These are phyloP conservation scores for Lentinus polychrous DNA, from an alignment of 1,284 basidiomycete genomes.

Conservation along the genomic window DNA sequence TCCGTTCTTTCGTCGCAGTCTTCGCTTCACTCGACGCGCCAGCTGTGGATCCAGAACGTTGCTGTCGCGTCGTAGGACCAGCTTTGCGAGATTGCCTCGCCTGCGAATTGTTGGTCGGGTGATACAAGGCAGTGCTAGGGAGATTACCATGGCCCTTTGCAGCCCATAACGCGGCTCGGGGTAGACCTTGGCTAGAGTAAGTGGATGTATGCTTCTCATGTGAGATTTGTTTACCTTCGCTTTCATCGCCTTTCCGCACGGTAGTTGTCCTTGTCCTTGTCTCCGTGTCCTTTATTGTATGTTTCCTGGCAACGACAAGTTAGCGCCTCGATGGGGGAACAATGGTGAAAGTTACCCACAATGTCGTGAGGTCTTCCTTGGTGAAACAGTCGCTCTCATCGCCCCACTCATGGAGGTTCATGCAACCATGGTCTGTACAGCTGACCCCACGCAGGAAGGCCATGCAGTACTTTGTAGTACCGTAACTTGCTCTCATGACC, in stretches of 20 bases:
- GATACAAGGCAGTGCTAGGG: slow-evolving; percentile 23
- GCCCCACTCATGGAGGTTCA: slow-evolving; percentile 96
- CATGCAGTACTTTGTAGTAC: slow-evolving; percentile 98
- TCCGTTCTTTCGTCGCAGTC: slow-evolving; percentile 32
- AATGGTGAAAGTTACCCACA: slow-evolving; percentile 46
- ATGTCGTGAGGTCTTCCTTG: slow-evolving; percentile 84
- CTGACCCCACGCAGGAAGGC: slow-evolving; percentile 83
- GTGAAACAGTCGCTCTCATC: slow-evolving; percentile 97
- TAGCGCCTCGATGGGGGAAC: slow-evolving; percentile 12
- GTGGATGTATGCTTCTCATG: slow-evolving; percentile 21
- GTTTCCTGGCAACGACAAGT: slow-evolving; percentile 49
- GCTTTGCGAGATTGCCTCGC: slow-evolving; percentile 22
- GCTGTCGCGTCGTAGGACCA: slow-evolving; percentile 17
- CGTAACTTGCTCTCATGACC: slow-evolving; percentile 89
- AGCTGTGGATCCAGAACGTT: slow-evolving; percentile 22
- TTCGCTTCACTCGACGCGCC: slow-evolving; percentile 31
- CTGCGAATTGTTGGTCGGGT: slow-evolving; percentile 20
- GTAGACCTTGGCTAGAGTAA: slow-evolving; percentile 43
- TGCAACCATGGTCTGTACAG: slow-evolving; percentile 87
- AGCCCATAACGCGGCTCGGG: slow-evolving; percentile 82
- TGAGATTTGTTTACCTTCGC: slow-evolving; percentile 43
- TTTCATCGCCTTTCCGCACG: slow-evolving; percentile 49
- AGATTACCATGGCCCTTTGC: slow-evolving; percentile 33
- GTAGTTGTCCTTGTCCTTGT: slow-evolving; percentile 44
- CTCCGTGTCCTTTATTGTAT: slow-evolving; percentile 82